phyloP scores from a whole-genome alignment of 805 yeast species.

The Sugiyamaella qingdaonensis region DNA sequence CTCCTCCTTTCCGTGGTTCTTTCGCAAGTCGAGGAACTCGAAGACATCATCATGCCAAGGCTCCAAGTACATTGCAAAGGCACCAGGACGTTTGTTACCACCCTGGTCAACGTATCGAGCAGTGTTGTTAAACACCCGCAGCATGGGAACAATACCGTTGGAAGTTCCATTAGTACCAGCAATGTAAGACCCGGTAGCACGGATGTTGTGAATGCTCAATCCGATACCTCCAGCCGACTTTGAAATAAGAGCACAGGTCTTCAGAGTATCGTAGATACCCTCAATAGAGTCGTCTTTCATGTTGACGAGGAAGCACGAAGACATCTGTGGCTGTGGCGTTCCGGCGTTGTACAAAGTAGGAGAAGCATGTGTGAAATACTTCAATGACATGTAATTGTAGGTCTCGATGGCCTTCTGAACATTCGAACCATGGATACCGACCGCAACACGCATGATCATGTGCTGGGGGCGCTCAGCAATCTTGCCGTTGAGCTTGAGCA shows the following conservation, averaged over 20 bases:
- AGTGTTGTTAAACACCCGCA: slow-evolving; percentile 89
- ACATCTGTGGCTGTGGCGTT: slow-evolving; percentile 75
- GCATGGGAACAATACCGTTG: slow-evolving; percentile 93
- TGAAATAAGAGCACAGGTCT: slow-evolving; percentile 84
- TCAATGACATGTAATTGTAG: slow-evolving; percentile 79
- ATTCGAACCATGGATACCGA: slow-evolving; percentile 80
- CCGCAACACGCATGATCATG: slow-evolving; percentile 82
- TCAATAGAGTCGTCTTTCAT: slow-evolving; percentile 95
- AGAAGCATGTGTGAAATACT: slow-evolving; percentile 89
- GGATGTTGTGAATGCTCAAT: slow-evolving; percentile 77
- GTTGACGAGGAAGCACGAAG: slow-evolving; percentile 88
- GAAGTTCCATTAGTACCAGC: slow-evolving; percentile 92
- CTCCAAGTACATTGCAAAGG: slow-evolving; percentile 87
- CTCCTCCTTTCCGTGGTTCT: slow-evolving; percentile 95
- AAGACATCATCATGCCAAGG: slow-evolving; percentile 96
- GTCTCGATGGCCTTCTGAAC: slow-evolving; percentile 69
- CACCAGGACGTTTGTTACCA: slow-evolving; percentile 97
- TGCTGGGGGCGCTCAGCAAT: slow-evolving; percentile 92
- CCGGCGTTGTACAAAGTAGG: slow-evolving; percentile 95
- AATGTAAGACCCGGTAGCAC: slow-evolving; percentile 82
- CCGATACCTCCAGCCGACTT: slow-evolving; percentile 97
- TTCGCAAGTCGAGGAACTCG: slow-evolving; percentile 79
- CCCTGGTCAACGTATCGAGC: slow-evolving; percentile 98
- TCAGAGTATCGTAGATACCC: slow-evolving; percentile 86
- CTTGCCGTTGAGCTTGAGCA: slow-evolving; percentile 57